Base-by-base conservation (phyloP, 2,329 filamentous ascomycete species). In the Rachicladosporium sp. region DNA sequence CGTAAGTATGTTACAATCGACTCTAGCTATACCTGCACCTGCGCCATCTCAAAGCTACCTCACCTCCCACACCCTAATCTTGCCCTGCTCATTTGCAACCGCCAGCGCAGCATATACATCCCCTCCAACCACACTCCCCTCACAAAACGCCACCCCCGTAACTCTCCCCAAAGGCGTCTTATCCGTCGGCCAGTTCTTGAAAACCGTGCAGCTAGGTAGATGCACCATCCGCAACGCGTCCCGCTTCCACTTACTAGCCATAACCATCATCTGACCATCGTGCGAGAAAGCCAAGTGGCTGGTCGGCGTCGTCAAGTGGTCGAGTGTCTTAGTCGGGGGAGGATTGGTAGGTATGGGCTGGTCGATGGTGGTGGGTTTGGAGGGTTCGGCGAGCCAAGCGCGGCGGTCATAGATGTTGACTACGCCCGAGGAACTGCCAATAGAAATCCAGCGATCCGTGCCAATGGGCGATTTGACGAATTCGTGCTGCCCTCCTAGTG, bases 131-230 rank as follows among this genome's bases (percentile, higher is more conserved):
- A 52, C 46, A 6, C 51, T 60, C 3, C 64, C 66, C 11, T 54
- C 57, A 2, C 60, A 65, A 52, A 66, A 68, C 11, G 68, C 65
- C 47, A 74, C 55, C 8, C 65, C 57, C 2, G 84, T 83, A 48
- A 96, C 78, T 43, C 86, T 73, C 0, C 91, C 91, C 45, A 98
- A 63, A 1, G 88, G 87, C 41, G 91, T 98, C 58, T 82, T 80
- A 47, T 78, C 76, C 39, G 89, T 98, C 15, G 91, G 91, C 91
- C 91, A 98, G 63, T 98, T 98, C 54, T 80, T 78, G 70, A 91
- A 98, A 12, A 96, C 85, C 1, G 87, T 94, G 60, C 87, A 94
- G 50, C 76, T 88, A 0, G 89, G 88, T 50, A 98, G 65, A 61
- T 98, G 91, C 27, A 89, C 86, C 48, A 98, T 65, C 54, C 82